These are phyloP conservation scores for Xerocomellus chrysenteron DNA, from an alignment of 768 basidiomycete genomes.

Conservation along the genomic window DNA sequence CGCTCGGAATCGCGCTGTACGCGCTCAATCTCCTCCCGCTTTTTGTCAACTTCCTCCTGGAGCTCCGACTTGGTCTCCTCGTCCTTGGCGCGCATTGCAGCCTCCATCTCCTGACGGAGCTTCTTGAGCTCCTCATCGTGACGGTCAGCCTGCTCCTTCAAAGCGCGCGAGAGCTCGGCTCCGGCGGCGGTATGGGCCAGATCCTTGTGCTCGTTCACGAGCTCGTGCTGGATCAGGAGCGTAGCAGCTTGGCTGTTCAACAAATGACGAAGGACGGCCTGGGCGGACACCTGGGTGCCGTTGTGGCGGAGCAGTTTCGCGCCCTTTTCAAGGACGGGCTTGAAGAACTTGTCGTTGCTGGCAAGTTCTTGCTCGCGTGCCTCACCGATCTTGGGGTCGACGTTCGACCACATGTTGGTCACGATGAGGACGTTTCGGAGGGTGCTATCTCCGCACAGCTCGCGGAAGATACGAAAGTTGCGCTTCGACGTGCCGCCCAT, in stretches of 20 bases:
- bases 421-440: slow-evolving; percentile 52
- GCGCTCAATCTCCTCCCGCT: slow-evolving; percentile 44
- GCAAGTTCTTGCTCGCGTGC: slow-evolving; percentile 48
- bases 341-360: slow-evolving; percentile 46
- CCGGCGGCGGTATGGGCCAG: slow-evolving; percentile 56
- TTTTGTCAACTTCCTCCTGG: slow-evolving; percentile 42
- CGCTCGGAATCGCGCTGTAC: slow-evolving; percentile 40
- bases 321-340: slow-evolving; percentile 49
- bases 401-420: slow-evolving; percentile 54
- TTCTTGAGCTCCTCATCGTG: slow-evolving; percentile 48
- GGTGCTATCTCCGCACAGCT: slow-evolving; percentile 50
- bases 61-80: slow-evolving; percentile 47
- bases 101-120: slow-evolving; percentile 47
- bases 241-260: slow-evolving; percentile 40
- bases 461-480: slow-evolving; percentile 51
- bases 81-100: slow-evolving; percentile 44
- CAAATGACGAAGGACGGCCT: slow-evolving; percentile 42
- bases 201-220: slow-evolving; percentile 48
- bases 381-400: slow-evolving; percentile 38
- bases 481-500: slow-evolving; percentile 51
- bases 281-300: slow-evolving; percentile 41
- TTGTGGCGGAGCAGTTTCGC: slow-evolving; percentile 44
- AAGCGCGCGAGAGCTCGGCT: slow-evolving; percentile 48
- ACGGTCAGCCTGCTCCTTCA: slow-evolving; percentile 45
- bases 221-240: slow-evolving; percentile 54